Evolutionary conservation across 345 rosid species (phyloP).

Genomic region (Gossypium mustelinum): DNA sequence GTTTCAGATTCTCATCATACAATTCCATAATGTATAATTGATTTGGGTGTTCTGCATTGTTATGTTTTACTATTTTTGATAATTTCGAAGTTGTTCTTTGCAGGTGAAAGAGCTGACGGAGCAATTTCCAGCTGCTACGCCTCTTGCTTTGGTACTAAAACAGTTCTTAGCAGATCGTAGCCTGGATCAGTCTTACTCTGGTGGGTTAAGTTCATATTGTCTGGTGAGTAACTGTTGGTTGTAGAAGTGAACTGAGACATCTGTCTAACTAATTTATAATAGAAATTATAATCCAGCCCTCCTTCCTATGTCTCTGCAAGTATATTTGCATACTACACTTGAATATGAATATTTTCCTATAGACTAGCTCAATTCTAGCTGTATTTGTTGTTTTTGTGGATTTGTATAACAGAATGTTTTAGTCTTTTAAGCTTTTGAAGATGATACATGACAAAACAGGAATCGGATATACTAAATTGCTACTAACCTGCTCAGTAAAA

Average conservation of each 20-base stretch:
- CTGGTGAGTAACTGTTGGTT: constrained; percentile 46
- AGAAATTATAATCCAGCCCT: neutral
- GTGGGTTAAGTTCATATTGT: constrained; percentile 97
- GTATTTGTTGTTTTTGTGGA: neutral
- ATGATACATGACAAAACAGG: neutral
- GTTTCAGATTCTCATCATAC: neutral
- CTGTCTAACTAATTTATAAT: neutral
- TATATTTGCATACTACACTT: neutral
- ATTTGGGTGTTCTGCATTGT: neutral
- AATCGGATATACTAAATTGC: neutral
- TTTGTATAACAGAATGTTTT: neutral
- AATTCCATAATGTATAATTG: neutral
- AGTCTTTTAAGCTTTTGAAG: neutral
- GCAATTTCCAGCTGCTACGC: constrained; percentile 89
- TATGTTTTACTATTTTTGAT: neutral
- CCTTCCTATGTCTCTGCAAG: neutral
- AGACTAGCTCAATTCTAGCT: neutral
- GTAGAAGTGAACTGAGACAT: constrained; percentile 1
- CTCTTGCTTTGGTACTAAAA: constrained; percentile 94
- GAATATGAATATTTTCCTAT: neutral
- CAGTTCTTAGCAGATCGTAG: constrained; percentile 97
- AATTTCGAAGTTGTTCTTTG: constrained; percentile 20
- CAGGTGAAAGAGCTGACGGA: constrained; percentile 88
- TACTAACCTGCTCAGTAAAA: too few species aligned
- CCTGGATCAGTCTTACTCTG: constrained; percentile 95